These are phyloP conservation scores for Ustilago esculenta DNA, from an alignment of 1,284 basidiomycete species.

Conservation along the genomic window DNA sequence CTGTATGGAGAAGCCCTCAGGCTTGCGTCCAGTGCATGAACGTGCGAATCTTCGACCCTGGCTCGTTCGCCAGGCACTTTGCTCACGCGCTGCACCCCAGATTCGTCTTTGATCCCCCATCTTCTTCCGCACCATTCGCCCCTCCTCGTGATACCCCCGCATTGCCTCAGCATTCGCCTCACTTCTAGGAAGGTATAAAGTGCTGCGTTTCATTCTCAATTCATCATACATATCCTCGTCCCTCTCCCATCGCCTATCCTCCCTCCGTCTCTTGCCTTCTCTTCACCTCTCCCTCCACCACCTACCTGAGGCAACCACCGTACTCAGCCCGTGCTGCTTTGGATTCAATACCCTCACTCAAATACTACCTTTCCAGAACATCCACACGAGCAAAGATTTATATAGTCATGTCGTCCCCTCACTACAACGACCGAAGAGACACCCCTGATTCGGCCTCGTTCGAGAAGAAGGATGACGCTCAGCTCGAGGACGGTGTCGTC, in stretches of 20 bases:
- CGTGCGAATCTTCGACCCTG: background rate
- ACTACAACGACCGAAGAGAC: constrained; percentile 12
- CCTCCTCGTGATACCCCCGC: constrained; percentile 15
- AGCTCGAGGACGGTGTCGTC: constrained; percentile 38
- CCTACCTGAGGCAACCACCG: too few species aligned
- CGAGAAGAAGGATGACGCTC: constrained; percentile 48
- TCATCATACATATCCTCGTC: too few species aligned
- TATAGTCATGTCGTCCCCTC: constrained; percentile 26
- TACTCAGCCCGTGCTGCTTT: too few species aligned
- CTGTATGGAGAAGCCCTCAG: background rate
- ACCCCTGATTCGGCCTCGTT: constrained; percentile 43
- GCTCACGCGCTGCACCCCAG: constrained; percentile 17
- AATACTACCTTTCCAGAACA: too few species aligned
- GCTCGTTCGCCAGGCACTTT: constrained; percentile 2
- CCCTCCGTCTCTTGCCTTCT: background rate
- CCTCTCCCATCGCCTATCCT: background rate
- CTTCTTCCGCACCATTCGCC: background rate
- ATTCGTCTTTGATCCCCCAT: constrained; percentile 5
- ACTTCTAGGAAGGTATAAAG: constrained; percentile 21
- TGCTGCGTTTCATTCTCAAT: too few species aligned
- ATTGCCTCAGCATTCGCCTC: background rate
- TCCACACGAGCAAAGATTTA: too few species aligned
- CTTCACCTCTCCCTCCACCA: background rate
- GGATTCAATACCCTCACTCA: too few species aligned
- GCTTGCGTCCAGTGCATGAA: too few species aligned